Conservation (phyloP, 176 grass and related monocot species). For the Zizania latifolia region DNA sequence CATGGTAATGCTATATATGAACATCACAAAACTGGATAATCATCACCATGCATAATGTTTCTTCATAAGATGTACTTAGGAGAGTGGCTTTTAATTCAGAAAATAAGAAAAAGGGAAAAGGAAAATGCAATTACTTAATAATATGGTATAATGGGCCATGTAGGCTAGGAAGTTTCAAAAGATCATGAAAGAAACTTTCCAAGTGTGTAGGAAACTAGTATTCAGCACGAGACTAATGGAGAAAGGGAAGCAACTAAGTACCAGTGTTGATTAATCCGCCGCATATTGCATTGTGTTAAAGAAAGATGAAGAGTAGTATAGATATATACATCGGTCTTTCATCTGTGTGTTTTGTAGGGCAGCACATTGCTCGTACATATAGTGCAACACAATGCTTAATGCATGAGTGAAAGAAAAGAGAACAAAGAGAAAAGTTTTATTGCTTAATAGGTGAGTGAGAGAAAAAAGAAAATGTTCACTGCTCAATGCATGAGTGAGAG, state of each 20-base stretch:
- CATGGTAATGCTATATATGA: not conserved
- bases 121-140: not conserved
- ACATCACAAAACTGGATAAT: slow-evolving; percentile 1
- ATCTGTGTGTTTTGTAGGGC: too few species aligned
- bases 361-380: too few species aligned
- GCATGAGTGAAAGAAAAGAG: too few species aligned
- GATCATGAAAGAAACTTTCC: not conserved
- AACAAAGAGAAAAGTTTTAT: too few species aligned
- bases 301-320: too few species aligned
- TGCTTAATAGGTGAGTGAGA: too few species aligned
- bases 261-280: too few species aligned
- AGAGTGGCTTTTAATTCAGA: not conserved
- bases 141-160: not conserved
- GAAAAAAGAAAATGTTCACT: too few species aligned
- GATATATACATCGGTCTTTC: too few species aligned
- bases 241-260: not conserved
- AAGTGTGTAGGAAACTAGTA: not conserved
- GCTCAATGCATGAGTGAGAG: too few species aligned
- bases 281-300: too few species aligned
- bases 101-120: not conserved
- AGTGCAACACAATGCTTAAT: too few species aligned
- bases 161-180: not conserved
- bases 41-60: not conserved
- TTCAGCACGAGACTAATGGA: not conserved
- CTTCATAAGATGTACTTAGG: not conserved